Conservation (phyloP, 805 yeast species). For the Metschnikowia lunata region DNA sequence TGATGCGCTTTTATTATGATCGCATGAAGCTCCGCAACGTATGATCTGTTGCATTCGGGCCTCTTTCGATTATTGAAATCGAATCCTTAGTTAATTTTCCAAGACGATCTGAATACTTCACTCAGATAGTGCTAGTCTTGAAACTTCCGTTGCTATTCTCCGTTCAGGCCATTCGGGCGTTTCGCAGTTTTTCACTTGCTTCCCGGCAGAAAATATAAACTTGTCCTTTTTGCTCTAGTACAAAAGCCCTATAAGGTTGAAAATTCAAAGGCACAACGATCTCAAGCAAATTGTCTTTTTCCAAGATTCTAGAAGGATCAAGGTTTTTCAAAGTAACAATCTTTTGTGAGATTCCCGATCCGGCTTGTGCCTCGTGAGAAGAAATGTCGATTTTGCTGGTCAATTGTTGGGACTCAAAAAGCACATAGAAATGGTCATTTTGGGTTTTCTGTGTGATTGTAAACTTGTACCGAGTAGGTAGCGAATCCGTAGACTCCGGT, state of each 20-base stretch:
- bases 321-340: constrained; percentile 9
- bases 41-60: too few relatives aligned
- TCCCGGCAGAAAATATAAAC: constrained; percentile 12
- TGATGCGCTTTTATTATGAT: too few relatives aligned
- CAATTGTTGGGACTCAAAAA: constrained; percentile 17
- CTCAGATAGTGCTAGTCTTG: too few relatives aligned
- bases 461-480: constrained; percentile 6
- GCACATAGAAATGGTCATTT: constrained; percentile 5
- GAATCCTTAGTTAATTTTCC: too few relatives aligned
- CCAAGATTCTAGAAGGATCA: constrained; percentile 11
- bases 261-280: constrained; percentile 9
- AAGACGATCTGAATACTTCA: too few relatives aligned
- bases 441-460: constrained; percentile 4
- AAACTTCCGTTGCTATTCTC: too few relatives aligned
- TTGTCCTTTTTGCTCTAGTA: constrained; percentile 7
- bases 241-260: constrained; percentile 9
- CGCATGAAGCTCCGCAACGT: too few relatives aligned
- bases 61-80: too few relatives aligned
- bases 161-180: too few relatives aligned
- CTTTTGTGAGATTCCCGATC: neutral
- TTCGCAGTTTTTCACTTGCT: neutral
- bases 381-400: constrained; percentile 9
- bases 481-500: neutral
- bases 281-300: constrained; percentile 4
- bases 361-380: neutral